phyloP scores from a whole-genome alignment of 2,329 filamentous ascomycete genomes.

The Penicillium psychrosexuale region DNA sequence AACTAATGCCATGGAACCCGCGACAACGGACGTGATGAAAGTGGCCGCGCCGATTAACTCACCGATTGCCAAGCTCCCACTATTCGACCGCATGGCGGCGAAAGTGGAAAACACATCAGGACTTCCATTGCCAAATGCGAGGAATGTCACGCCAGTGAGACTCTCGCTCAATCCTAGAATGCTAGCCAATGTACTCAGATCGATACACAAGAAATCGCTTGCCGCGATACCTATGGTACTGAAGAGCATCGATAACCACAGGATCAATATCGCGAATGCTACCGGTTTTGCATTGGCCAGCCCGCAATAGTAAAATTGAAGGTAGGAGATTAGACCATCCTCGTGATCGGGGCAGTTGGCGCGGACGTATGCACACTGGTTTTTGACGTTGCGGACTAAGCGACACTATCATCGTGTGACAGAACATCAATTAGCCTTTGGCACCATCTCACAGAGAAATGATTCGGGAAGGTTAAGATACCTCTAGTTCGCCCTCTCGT shows the following conservation, averaged over 20 bases:
- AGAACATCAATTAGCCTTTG: slow-evolving; percentile 13
- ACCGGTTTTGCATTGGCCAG: slow-evolving; percentile 66
- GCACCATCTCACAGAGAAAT: slow-evolving; percentile 2
- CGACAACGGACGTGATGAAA: slow-evolving; percentile 95
- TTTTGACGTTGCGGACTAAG: slow-evolving; percentile 68
- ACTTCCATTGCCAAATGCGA: slow-evolving; percentile 96
- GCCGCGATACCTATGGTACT: slow-evolving; percentile 96
- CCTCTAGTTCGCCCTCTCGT: slow-evolving; percentile 27
- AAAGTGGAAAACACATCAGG: slow-evolving; percentile 99
- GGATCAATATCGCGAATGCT: slow-evolving; percentile 72
- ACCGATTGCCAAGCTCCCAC: slow-evolving; percentile 92
- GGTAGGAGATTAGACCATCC: slow-evolving; percentile 83
- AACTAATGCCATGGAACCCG: slow-evolving; percentile 96
- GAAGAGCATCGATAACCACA: slow-evolving; percentile 88
- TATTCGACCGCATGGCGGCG: slow-evolving; percentile 94
- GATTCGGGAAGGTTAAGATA: slow-evolving; percentile 15
- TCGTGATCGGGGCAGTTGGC: slow-evolving; percentile 84
- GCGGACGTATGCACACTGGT: slow-evolving; percentile 84
- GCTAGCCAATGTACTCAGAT: slow-evolving; percentile 85
- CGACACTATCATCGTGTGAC: slow-evolving; percentile 58
- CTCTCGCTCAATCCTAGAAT: slow-evolving; percentile 93
- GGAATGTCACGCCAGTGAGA: slow-evolving; percentile 89
- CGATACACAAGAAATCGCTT: slow-evolving; percentile 97
- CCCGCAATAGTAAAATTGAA: slow-evolving; percentile 85
- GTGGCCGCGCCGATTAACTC: slow-evolving; percentile 92